Conservation (phyloP, 225 moss, liverwort and hornwort genomes). For the Takakia lepidozioides region DNA sequence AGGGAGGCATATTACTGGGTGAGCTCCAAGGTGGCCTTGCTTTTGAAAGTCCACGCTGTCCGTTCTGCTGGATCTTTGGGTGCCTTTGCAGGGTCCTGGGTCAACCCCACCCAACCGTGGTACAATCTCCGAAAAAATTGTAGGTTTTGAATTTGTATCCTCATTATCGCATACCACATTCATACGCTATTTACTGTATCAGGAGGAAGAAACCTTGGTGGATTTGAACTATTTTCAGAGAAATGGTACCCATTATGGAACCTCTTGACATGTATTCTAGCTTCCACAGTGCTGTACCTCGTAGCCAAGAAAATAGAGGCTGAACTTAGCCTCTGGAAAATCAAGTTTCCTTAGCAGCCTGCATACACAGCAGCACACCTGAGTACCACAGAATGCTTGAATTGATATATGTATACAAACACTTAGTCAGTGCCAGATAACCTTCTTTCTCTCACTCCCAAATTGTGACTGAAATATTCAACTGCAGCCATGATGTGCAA, state of each 20-base stretch:
- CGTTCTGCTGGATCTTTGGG: conserved; percentile 39
- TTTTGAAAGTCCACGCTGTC: conserved; percentile 29
- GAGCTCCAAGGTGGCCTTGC: conserved; percentile 73
- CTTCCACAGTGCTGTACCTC: too few species aligned
- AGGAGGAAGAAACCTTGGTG: too few species aligned
- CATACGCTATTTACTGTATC: too few species aligned
- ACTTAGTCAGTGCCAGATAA: background rate
- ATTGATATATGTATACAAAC: too few species aligned
- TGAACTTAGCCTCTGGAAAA: conserved; percentile 75
- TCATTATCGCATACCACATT: too few species aligned
- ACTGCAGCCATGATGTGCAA: background rate
- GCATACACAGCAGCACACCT: conserved; percentile 8
- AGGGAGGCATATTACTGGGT: conserved; percentile 74
- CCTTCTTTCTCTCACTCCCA: background rate
- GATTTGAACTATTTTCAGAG: too few species aligned
- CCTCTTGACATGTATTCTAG: too few species aligned
- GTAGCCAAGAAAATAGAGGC: conserved; percentile 73
- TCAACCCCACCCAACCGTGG: too few species aligned
- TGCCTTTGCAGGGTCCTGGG: conserved; percentile 45
- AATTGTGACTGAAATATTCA: background rate
- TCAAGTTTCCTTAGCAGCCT: conserved; percentile 68
- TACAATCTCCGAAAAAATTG: too few species aligned
- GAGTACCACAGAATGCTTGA: too few species aligned
- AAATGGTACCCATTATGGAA: too few species aligned
- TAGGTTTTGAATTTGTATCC: background rate